A percentile compares a stretch with the other conserved stretches of the same genome.
Conservation (phyloP, 2,329 filamentous ascomycete species). For the Fusarium longipes region DNA sequence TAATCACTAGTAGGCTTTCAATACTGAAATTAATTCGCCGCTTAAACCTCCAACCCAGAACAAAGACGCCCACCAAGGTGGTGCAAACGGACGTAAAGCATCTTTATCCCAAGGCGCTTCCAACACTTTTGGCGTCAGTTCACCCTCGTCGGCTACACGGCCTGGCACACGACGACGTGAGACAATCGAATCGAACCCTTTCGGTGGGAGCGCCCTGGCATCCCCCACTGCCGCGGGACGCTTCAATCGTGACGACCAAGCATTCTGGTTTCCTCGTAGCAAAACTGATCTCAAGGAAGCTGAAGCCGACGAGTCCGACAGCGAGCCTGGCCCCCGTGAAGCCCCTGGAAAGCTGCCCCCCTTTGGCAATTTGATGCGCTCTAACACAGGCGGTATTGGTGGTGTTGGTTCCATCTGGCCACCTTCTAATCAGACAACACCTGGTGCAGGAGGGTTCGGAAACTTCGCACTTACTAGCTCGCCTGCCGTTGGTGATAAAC, state of each 20-base stretch:
- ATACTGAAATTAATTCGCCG: constrained; percentile 90
- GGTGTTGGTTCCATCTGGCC: constrained; percentile 59
- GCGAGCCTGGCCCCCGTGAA: constrained; percentile 48
- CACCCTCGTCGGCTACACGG: constrained; percentile 76
- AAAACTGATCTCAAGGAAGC: constrained; percentile 64
- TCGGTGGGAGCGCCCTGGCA: constrained; percentile 61
- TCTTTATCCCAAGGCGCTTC: constrained; percentile 80
- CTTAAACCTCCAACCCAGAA: constrained; percentile 87
- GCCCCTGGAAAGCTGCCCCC: constrained; percentile 49
- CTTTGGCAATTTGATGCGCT: constrained; percentile 63
- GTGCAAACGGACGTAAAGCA: constrained; percentile 79
- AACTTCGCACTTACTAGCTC: constrained; percentile 78
- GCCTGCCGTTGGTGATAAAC: constrained; percentile 75
- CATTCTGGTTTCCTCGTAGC: constrained; percentile 69
- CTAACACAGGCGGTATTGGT: constrained; percentile 63
- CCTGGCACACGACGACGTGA: constrained; percentile 85
- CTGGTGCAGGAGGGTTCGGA: constrained; percentile 84
- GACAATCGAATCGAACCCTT: constrained; percentile 77
- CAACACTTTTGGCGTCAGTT: constrained; percentile 75
- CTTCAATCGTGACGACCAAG: constrained; percentile 71
- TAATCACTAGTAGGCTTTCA: constrained; percentile 72
- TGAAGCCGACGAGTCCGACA: constrained; percentile 65
- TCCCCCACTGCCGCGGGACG: constrained; percentile 71
- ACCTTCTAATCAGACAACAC: constrained; percentile 66
- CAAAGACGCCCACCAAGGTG: constrained; percentile 68